These are phyloP conservation scores for Pseudogymnoascus sp. DNA, from an alignment of 2,329 filamentous ascomycete species.

Conservation along the genomic window DNA sequence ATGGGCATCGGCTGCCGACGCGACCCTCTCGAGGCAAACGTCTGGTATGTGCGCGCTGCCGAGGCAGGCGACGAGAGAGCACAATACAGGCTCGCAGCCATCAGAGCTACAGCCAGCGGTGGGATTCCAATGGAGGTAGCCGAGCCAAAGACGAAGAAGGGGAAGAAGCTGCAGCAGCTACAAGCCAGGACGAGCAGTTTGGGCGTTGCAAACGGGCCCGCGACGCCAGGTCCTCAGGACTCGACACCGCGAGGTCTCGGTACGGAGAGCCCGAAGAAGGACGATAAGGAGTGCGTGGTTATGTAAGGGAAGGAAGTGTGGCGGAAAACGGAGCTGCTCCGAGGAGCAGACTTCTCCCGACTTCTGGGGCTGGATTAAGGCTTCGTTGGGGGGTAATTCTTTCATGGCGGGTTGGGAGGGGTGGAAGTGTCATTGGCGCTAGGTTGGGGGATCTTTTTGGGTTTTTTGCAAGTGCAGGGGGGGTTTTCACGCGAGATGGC, in stretches of 20 bases:
- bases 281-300: conserved; percentile 20
- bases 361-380: not conserved
- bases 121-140: conserved; percentile 26
- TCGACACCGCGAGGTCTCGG: not conserved
- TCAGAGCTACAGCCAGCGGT: conserved; percentile 65
- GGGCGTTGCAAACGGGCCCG: not conserved
- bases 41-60: conserved; percentile 95
- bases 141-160: conserved; percentile 16
- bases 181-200: not conserved
- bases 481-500: not conserved
- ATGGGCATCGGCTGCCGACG: conserved; percentile 95
- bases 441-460: not conserved
- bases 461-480: not conserved
- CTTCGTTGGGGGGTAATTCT: not conserved
- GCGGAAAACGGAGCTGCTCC: not conserved
- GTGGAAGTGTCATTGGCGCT: not conserved
- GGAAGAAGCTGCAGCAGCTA: conserved; percentile 23
- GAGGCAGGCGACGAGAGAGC: conserved; percentile 86
- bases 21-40: conserved; percentile 92
- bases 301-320: conserved; percentile 16
- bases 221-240: not conserved
- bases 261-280: conserved; percentile 15
- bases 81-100: conserved; percentile 76
- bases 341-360: not conserved
- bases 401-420: conserved; percentile 7